Evolutionary conservation across 305 asterid species (phyloP).

Genomic region (Solanum hybrid): DNA sequence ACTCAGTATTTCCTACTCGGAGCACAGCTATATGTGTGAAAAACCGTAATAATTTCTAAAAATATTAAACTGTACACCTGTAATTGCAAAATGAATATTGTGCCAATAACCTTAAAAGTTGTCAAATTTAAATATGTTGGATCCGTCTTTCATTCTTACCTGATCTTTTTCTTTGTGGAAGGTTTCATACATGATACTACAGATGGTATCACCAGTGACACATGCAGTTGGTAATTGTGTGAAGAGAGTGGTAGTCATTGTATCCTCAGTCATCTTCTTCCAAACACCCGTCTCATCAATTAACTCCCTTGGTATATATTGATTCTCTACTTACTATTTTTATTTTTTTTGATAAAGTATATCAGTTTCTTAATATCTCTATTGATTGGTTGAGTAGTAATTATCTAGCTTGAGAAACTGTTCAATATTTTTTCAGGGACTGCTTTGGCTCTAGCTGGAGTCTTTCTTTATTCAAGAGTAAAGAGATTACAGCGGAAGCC

Average conservation of each 20-base stretch:
- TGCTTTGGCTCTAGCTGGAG: slow-evolving; percentile 82
- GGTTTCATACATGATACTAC: slow-evolving; percentile 72
- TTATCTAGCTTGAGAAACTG: background rate
- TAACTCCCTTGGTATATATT: slow-evolving; percentile 53
- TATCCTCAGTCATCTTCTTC: slow-evolving; percentile 65
- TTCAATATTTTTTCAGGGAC: slow-evolving; percentile 41
- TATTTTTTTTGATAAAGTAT: too few species aligned
- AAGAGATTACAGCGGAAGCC: slow-evolving; percentile 48
- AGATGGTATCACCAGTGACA: slow-evolving; percentile 76
- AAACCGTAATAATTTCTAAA: background rate
- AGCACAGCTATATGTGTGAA: background rate
- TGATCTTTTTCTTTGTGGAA: slow-evolving; percentile 14
- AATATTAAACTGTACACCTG: background rate
- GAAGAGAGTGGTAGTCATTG: slow-evolving; percentile 80
- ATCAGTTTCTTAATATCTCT: background rate
- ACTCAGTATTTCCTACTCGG: background rate
- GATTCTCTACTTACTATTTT: background rate
- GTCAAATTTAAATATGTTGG: background rate
- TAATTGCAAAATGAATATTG: background rate
- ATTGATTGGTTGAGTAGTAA: background rate
- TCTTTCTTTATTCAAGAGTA: slow-evolving; percentile 60
- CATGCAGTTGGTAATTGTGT: slow-evolving; percentile 85
- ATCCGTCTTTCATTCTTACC: background rate
- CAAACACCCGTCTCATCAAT: slow-evolving; percentile 49
- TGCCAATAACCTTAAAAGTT: background rate